phyloP scores from a whole-genome alignment of 441 rosid species.

The Syzygium malaccense region DNA sequence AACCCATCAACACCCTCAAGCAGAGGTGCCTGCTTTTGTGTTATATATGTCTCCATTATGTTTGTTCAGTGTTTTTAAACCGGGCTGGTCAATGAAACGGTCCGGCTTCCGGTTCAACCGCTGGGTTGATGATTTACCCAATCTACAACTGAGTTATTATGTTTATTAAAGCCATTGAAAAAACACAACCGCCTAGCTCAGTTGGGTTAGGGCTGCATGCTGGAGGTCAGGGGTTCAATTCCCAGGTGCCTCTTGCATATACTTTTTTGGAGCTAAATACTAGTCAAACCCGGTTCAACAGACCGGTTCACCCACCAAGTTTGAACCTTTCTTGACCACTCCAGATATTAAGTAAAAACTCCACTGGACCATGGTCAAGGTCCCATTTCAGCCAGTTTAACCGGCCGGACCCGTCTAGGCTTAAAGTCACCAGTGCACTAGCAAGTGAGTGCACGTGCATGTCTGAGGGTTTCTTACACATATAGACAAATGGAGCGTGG shows the following conservation, averaged over 20 bases:
- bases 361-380: background rate
- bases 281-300: background rate
- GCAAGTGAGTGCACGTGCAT: background rate
- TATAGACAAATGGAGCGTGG: background rate
- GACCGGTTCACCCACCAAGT: background rate
- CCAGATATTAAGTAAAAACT: background rate
- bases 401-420: background rate
- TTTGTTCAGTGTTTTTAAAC: background rate
- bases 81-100: background rate
- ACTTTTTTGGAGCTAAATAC: background rate
- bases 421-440: background rate
- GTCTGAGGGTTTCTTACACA: background rate
- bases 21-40: background rate
- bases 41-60: background rate
- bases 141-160: background rate
- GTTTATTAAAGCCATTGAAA: background rate
- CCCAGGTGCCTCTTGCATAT: background rate
- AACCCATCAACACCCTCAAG: background rate
- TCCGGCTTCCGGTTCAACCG: background rate
- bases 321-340: background rate
- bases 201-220: background rate
- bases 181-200: background rate
- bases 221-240: background rate
- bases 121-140: background rate
- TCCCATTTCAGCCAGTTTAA: background rate